Evolutionary conservation across 176 grass and related monocot species (phyloP), one percentile per base, ranked within the genome.

Genomic region (Paspalum notatum): DNA sequence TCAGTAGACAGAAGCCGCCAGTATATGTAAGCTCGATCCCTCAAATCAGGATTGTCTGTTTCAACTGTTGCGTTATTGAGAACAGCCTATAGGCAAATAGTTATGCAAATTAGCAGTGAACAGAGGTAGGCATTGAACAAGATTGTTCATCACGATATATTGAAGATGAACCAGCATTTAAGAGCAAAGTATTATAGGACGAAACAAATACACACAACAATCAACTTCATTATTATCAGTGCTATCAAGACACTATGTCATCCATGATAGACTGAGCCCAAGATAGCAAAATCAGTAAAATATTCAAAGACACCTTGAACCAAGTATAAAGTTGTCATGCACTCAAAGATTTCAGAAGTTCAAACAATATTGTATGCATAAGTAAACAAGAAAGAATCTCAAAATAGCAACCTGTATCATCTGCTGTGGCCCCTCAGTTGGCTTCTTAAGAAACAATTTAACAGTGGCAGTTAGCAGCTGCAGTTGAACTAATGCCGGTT

Each of bases 1-100:
- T 99, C 96, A 68, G 90, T 99, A 77, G 96, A 99, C 84, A 99
- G 93, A 91, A 99, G 96, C 80, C 96, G 92, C 96, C 96, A 99
- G 73, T 99, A 99, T 85, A 99, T 99, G 82, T 99, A 99, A 52
- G 96, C 96, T 65, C 96, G 91, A 67, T 99, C 96, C 8, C 96
- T 85, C 86, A 99, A 80, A 90, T 99, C 96, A 59, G 96, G 96
- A 79, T 99, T 99, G 77, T 99, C 96, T 12, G 96, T 99, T 85
- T 99, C 96, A n/a, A 95, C 87, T 73, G 96, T 99, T 62, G 96
- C 96, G 77, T 99, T 95, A 70, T 99, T 99, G 43, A 99, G 88
- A 93, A 99, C 96, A 72, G 90, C 92, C 96, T 99, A 80, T 66
- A 91, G 40, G 38, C 87, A 22, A 22, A 87, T 37, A 66, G n/a